Base-by-base conservation (phyloP, 108 stramenopile genomes). In the Chaetoceros muelleri region DNA sequence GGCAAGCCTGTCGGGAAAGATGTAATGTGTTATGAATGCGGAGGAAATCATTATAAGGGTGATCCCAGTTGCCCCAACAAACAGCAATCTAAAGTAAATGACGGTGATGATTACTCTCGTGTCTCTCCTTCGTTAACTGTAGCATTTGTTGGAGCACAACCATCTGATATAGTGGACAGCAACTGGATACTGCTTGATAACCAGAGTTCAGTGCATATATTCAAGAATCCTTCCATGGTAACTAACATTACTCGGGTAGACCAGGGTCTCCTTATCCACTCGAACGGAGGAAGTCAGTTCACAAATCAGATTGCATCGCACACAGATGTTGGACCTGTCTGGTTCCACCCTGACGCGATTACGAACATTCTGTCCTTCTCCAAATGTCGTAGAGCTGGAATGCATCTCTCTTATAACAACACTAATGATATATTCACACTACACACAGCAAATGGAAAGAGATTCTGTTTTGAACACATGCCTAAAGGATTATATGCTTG, bases 361-460 rank as follows among this genome's bases (percentile, higher is more conserved):
- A 69, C 69, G 2, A 70, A 78, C 61, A 70, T 78, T 21, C 46
- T 78, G 1, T 73, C 72, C 34, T 48, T 73, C 24, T 1, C 47
- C 24, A 46, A 46, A 29, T 23, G 58, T 72, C 1, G 51, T 65
- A 47, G 18, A 60, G 19, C 16, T 27, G 1, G 61, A n/a, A 44
- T 34, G 29, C 10, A 50, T 75, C 8, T 26, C 52, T 76, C 65
- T 51, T 67, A 76, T 59, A 71, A n/a, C n/a, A n/a, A n/a, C n/a
- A n/a, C n/a, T n/a, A n/a, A n/a, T 1, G 25, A 51, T 48, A 31
- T 27, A 8, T 48, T 71, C 18, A 28, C 29, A 21, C 53, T 71
- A 2, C 27, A 28, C 24, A 27, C 24, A n/a, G n/a, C n/a, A n/a
- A n/a, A n/a, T n/a, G n/a, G n/a, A n/a, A n/a, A n/a, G n/a, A n/a